phyloP scores from a whole-genome alignment of 441 rosid species.

The Gossypium aridum region DNA sequence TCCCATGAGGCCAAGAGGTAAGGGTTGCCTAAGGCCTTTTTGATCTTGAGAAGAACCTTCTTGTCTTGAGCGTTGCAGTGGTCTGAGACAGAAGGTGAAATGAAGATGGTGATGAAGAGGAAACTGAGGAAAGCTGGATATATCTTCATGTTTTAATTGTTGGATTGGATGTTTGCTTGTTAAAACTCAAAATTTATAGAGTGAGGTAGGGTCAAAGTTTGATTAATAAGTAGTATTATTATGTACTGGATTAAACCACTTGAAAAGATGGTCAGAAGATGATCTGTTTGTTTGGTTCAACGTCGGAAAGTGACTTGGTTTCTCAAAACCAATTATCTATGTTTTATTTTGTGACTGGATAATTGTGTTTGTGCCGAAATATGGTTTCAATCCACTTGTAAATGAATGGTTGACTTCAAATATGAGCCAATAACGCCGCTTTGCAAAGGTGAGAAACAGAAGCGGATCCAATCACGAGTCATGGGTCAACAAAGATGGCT shows the following conservation, averaged over 20 bases:
- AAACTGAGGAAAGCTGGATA: not conserved
- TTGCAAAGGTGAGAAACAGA: not conserved
- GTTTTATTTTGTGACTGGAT: too few species aligned
- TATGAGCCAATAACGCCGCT: not conserved
- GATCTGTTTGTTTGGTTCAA: too few species aligned
- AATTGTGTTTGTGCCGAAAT: too few species aligned
- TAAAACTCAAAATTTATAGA: not conserved
- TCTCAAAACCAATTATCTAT: too few species aligned
- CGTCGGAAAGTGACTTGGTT: too few species aligned
- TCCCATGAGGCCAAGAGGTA: constrained; percentile 35
- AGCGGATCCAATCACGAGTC: not conserved
- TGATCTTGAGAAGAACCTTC: constrained; percentile 31
- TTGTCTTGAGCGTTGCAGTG: constrained; percentile 37
- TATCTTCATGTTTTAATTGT: not conserved
- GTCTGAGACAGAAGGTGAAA: constrained; percentile 19
- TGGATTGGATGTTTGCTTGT: not conserved
- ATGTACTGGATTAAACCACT: too few species aligned
- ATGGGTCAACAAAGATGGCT: not conserved
- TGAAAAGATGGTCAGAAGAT: too few species aligned
- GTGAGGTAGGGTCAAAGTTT: not conserved
- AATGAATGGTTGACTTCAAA: too few species aligned
- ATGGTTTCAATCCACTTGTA: too few species aligned
- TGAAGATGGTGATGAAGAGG: constrained; percentile 14
- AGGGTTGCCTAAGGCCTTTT: constrained; percentile 34
- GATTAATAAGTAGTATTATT: too few species aligned